phyloP scores from a whole-genome alignment of 768 basidiomycete genomes.

The Tremella mesenterica region DNA sequence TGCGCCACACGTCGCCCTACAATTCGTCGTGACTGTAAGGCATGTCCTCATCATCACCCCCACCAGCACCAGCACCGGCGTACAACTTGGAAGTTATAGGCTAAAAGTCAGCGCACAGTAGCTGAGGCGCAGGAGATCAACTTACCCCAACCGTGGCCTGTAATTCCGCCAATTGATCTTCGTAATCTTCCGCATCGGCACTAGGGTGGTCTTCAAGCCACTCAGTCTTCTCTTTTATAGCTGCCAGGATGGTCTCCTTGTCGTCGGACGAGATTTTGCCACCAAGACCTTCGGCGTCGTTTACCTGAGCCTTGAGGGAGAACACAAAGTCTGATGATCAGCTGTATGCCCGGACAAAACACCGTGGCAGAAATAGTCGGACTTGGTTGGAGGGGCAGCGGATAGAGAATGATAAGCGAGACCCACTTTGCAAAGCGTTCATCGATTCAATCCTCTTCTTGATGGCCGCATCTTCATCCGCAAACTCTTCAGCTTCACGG shows the following conservation, averaged over 20 bases:
- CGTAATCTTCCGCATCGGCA: constrained; percentile 76
- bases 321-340: constrained; percentile 53
- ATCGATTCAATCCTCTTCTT: constrained; percentile 48
- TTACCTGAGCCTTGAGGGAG: constrained; percentile 76
- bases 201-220: constrained; percentile 79
- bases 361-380: too few species aligned
- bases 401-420: constrained; percentile 25
- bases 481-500: constrained; percentile 75
- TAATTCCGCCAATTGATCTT: constrained; percentile 68
- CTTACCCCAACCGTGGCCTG: constrained; percentile 36
- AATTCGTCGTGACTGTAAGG: constrained; percentile 54
- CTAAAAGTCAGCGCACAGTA: constrained; percentile 23
- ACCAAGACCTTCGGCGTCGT: constrained; percentile 80
- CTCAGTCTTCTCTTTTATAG: constrained; percentile 78
- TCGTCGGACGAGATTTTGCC: constrained; percentile 54
- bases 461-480: constrained; percentile 45
- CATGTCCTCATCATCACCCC: constrained; percentile 50
- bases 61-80: constrained; percentile 38
- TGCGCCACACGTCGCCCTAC: too few species aligned
- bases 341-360: too few species aligned
- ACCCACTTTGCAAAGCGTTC: constrained; percentile 42
- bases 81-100: constrained; percentile 76
- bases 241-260: constrained; percentile 56
- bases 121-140: not conserved
- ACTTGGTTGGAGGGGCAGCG: not conserved